Conservation (phyloP, 345 rosid species). For the Lepidium aucheri region DNA sequence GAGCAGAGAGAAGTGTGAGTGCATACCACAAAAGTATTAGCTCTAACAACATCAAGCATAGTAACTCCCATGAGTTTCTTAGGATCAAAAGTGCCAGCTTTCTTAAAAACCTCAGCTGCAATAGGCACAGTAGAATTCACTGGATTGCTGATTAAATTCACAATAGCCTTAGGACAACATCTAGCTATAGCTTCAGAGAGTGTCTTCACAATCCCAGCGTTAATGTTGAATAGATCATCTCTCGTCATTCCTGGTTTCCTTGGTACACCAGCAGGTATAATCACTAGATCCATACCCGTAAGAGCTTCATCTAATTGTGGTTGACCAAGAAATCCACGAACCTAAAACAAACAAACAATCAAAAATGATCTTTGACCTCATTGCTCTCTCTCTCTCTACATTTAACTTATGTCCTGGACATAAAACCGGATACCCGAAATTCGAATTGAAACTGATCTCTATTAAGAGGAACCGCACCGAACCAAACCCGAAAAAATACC, state of each 20-base stretch:
- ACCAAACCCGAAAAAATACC: too few species aligned
- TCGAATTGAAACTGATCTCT: too few species aligned
- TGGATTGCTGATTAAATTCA: conserved; percentile 87
- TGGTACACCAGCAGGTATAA: conserved; percentile 95
- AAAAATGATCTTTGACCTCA: background rate
- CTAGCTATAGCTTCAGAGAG: conserved; percentile 82
- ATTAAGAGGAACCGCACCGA: too few species aligned
- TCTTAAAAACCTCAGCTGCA: conserved; percentile 91
- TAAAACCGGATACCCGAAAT: too few species aligned
- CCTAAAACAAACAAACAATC: conserved; percentile 31
- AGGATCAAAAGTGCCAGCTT: conserved; percentile 81
- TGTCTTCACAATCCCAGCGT: conserved; percentile 89
- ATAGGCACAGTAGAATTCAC: conserved; percentile 96
- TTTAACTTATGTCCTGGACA: background rate
- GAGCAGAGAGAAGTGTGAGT: background rate
- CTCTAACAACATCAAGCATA: conserved; percentile 96
- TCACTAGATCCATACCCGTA: conserved; percentile 83
- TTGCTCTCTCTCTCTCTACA: background rate
- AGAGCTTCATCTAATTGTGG: conserved; percentile 77
- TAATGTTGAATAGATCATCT: conserved; percentile 93
- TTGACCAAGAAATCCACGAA: conserved; percentile 91
- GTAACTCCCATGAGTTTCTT: conserved; percentile 87
- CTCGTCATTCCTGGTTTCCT: conserved; percentile 99
- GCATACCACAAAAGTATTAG: conserved; percentile 93
- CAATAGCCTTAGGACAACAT: conserved; percentile 75